These are phyloP conservation scores for Spatholobus suberectus DNA, from an alignment of 306 rosid genomes.

Conservation along the genomic window DNA sequence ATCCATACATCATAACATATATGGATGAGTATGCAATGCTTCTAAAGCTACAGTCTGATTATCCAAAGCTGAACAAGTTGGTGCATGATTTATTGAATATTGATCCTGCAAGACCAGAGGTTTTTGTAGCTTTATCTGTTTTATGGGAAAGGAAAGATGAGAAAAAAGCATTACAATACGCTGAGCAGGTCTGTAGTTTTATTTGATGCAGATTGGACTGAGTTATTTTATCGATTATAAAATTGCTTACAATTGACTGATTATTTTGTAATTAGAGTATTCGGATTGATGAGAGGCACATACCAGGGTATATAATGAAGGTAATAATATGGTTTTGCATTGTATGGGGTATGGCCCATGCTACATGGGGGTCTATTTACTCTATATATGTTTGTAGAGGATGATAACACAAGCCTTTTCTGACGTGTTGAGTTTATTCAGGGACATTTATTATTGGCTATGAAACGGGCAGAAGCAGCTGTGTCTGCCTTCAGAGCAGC, in stretches of 20 bases:
- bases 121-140: constrained; percentile 90
- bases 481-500: constrained; percentile 91
- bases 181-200: constrained; percentile 77
- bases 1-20: constrained; percentile 85
- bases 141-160: constrained; percentile 96
- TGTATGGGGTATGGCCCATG: constrained; percentile 8
- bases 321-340: constrained; percentile 51
- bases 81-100: constrained; percentile 87
- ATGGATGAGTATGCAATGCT: constrained; percentile 99
- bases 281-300: constrained; percentile 90
- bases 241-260: constrained; percentile 42
- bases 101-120: constrained; percentile 97
- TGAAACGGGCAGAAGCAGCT: constrained; percentile 90
- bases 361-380: constrained; percentile 7
- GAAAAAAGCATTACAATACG: constrained; percentile 90
- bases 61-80: constrained; percentile 83
- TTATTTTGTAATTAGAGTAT: constrained; percentile 72
- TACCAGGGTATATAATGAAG: constrained; percentile 94
- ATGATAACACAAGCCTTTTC: not conserved
- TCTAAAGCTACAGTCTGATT: constrained; percentile 87
- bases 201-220: constrained; percentile 32
- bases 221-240: constrained; percentile 34
- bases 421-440: constrained; percentile 43
- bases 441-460: constrained; percentile 83
- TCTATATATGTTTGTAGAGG: constrained; percentile 19